A percentile compares a stretch with the other conserved stretches of the same genome.
These are phyloP conservation scores for Lepidopterella palustris DNA, from an alignment of 495 filamentous ascomycete genomes.

Conservation along the genomic window DNA sequence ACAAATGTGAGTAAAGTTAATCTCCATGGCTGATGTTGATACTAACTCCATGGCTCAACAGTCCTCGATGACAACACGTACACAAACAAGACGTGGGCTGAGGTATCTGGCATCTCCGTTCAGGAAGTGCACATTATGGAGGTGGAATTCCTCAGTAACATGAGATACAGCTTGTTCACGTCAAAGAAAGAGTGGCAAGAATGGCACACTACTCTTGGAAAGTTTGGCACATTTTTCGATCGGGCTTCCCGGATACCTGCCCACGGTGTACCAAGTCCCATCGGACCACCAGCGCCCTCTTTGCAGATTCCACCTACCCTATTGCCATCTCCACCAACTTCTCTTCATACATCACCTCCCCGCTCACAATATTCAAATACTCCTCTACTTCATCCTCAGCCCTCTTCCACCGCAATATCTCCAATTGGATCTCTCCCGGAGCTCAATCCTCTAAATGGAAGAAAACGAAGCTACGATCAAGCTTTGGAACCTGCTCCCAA, in stretches of 20 bases:
- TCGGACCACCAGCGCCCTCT: slow-evolving; percentile 42
- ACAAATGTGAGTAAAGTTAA: slow-evolving; percentile 67
- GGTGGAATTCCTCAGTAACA: slow-evolving; percentile 97
- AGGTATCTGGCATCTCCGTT: slow-evolving; percentile 92
- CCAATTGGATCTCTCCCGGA: slow-evolving; percentile 49
- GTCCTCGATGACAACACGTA: slow-evolving; percentile 98
- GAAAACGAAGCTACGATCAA: slow-evolving; percentile 71
- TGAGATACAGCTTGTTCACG: slow-evolving; percentile 86
- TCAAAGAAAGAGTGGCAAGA: slow-evolving; percentile 75
- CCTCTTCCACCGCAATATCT: slow-evolving; percentile 42
- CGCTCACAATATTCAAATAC: slow-evolving; percentile 31
- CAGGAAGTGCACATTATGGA: slow-evolving; percentile 99
- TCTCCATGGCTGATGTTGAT: background rate
- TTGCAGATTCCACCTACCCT: slow-evolving; percentile 41
- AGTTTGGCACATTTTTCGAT: slow-evolving; percentile 76
- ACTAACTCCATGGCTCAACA: slow-evolving; percentile 28
- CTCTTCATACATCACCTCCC: slow-evolving; percentile 49
- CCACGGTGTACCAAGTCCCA: slow-evolving; percentile 15
- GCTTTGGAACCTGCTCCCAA: slow-evolving; percentile 62
- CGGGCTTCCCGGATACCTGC: slow-evolving; percentile 42
- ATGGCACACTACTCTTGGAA: slow-evolving; percentile 75
- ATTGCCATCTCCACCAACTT: slow-evolving; percentile 38
- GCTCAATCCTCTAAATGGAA: slow-evolving; percentile 39
- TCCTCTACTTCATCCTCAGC: slow-evolving; percentile 38
- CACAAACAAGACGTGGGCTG: slow-evolving; percentile 99